Evolutionary conservation across 805 yeast genomes (phyloP).

Genomic region (Zygosaccharomyces kombuchaensis): DNA sequence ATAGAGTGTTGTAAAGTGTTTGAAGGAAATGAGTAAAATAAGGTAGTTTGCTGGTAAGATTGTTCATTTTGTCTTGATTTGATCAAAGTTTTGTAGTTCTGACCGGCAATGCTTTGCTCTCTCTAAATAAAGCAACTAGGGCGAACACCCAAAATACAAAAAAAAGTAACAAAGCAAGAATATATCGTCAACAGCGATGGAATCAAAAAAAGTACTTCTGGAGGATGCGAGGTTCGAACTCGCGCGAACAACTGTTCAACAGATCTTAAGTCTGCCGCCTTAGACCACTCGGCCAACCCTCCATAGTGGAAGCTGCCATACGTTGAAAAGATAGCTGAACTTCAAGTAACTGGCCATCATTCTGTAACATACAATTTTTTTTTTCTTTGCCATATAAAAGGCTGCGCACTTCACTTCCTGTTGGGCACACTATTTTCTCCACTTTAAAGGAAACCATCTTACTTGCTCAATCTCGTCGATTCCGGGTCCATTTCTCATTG

Average conservation of each 20-base stretch:
- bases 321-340: background rate
- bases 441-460: constrained; percentile 6
- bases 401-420: background rate
- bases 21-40: too few relatives aligned
- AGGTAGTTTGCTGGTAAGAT: too few relatives aligned
- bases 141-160: too few relatives aligned
- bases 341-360: too few relatives aligned
- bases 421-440: too few relatives aligned
- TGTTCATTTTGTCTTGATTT: too few relatives aligned
- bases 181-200: background rate
- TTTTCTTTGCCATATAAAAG: background rate
- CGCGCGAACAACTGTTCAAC: constrained; percentile 40
- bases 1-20: background rate
- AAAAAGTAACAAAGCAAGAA: too few relatives aligned
- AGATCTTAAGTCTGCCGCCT: constrained; percentile 41
- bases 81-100: too few relatives aligned
- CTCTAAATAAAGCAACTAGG: too few relatives aligned
- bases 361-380: background rate
- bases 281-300: constrained; percentile 41
- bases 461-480: constrained; percentile 12
- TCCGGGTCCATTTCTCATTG: constrained; percentile 2
- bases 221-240: constrained; percentile 39
- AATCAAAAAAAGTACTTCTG: constrained; percentile 21
- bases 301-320: constrained; percentile 11
- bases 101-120: too few relatives aligned